phyloP scores from a whole-genome alignment of 1,284 basidiomycete species.

The Papiliotrema nemorosa region DNA sequence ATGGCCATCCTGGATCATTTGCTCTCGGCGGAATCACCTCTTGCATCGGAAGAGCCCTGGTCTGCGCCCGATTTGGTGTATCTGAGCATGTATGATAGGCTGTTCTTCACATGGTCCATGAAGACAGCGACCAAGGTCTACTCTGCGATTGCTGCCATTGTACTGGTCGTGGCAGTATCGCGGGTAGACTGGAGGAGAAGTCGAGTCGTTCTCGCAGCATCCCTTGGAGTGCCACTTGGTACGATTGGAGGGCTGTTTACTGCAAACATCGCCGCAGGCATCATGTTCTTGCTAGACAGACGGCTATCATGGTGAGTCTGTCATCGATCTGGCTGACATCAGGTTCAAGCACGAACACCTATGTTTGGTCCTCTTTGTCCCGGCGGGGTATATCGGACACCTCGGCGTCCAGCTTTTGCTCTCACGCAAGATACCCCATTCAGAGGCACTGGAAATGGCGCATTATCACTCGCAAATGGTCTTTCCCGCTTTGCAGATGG shows the following conservation, averaged over 20 bases:
- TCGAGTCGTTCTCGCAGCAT: slow-evolving; percentile 51
- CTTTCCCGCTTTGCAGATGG: slow-evolving; percentile 53
- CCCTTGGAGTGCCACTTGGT: slow-evolving; percentile 54
- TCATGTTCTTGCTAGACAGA: slow-evolving; percentile 68
- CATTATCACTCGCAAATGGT: slow-evolving; percentile 63
- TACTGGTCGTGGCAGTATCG: slow-evolving; percentile 48
- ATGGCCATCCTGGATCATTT: slow-evolving; percentile 78
- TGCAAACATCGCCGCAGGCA: slow-evolving; percentile 68
- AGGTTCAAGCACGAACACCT: slow-evolving; percentile 78
- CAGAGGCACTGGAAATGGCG: slow-evolving; percentile 57
- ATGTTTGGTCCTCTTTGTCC: slow-evolving; percentile 71
- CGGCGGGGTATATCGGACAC: slow-evolving; percentile 57
- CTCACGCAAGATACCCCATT: slow-evolving; percentile 21
- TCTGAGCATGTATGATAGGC: slow-evolving; percentile 65
- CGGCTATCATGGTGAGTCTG: slow-evolving; percentile 46
- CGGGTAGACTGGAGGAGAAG: slow-evolving; percentile 37
- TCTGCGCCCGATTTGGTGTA: slow-evolving; percentile 57
- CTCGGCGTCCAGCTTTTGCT: slow-evolving; percentile 32
- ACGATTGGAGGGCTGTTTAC: slow-evolving; percentile 55
- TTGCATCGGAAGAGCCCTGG: slow-evolving; percentile 28
- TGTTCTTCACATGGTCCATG: slow-evolving; percentile 70
- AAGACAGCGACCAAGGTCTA: slow-evolving; percentile 69
- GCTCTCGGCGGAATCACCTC: slow-evolving; percentile 51
- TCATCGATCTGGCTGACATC: slow-evolving; percentile 22
- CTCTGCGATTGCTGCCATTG: slow-evolving; percentile 50